A percentile compares a stretch with the other conserved stretches of the same genome.
Conservation (phyloP, 352 stramenopile species). For the Blastocystis sp. region DNA sequence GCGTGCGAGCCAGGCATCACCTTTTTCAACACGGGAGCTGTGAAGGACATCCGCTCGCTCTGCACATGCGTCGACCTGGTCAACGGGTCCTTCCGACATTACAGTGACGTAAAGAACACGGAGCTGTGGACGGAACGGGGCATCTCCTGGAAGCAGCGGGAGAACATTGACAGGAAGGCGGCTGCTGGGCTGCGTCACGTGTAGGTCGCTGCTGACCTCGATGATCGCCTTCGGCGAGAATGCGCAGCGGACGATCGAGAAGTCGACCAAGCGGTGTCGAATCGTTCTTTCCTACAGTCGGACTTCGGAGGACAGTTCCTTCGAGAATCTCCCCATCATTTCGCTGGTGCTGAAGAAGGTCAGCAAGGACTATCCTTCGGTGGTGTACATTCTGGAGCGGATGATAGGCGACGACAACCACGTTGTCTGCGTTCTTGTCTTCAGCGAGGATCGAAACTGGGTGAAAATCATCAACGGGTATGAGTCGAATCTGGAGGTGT, state of each 20-base stretch:
- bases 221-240: slow-evolving; percentile 1
- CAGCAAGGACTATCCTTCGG: background rate
- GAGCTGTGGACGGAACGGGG: slow-evolving; percentile 2
- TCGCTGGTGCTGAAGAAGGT: slow-evolving; percentile 35
- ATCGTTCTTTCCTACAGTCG: slow-evolving; percentile 43
- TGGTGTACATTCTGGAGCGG: slow-evolving; percentile 26
- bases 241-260: background rate
- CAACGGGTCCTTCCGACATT: slow-evolving; percentile 31
- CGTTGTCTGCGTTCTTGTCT: slow-evolving; percentile 13
- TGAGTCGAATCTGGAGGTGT: slow-evolving; percentile 31
- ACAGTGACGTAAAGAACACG: background rate
- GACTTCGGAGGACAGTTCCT: background rate
- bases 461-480: slow-evolving; percentile 53
- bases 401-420: slow-evolving; percentile 38
- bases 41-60: slow-evolving; percentile 3
- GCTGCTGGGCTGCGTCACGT: background rate
- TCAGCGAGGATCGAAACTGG: slow-evolving; percentile 46
- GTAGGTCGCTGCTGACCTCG: slow-evolving; percentile 21
- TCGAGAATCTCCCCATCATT: slow-evolving; percentile 45
- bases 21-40: slow-evolving; percentile 21
- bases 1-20: slow-evolving; percentile 1
- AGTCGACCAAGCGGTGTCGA: background rate
- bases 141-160: slow-evolving; percentile 19
- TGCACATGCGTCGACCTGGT: slow-evolving; percentile 41
- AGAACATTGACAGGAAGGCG: slow-evolving; percentile 16